Conservation (phyloP, 108 stramenopile genomes). For the Nannochloropsis gaditana region DNA sequence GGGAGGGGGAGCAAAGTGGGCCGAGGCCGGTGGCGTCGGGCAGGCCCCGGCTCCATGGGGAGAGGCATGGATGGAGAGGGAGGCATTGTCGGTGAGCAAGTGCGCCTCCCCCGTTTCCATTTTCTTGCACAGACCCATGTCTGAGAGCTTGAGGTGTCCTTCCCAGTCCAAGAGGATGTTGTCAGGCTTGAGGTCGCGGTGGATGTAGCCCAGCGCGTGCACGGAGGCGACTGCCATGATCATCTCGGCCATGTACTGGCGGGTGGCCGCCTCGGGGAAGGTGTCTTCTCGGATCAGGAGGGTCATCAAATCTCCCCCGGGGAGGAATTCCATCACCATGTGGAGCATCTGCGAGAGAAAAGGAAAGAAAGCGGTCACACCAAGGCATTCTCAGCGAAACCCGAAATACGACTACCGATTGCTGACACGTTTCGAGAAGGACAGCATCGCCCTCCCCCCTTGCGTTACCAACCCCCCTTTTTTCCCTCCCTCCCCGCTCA, state of each 20-base stretch:
- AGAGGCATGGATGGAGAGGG: neutral
- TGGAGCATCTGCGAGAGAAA: slow-evolving; percentile 30
- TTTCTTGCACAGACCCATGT: slow-evolving; percentile 97
- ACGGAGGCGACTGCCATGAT: slow-evolving; percentile 80
- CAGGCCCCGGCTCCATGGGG: neutral
- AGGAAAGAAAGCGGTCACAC: neutral
- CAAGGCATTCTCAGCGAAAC: neutral
- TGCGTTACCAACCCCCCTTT: neutral
- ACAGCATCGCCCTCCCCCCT: neutral
- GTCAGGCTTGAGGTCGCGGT: slow-evolving; percentile 98
- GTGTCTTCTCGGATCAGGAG: slow-evolving; percentile 69
- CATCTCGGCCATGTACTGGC: slow-evolving; percentile 96
- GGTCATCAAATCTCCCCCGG: slow-evolving; percentile 98
- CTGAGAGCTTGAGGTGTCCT: slow-evolving; percentile 97
- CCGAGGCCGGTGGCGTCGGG: neutral
- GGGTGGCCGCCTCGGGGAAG: slow-evolving; percentile 70
- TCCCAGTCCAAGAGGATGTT: slow-evolving; percentile 95
- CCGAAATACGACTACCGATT: neutral
- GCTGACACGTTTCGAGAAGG: neutral
- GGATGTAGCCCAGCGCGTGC: slow-evolving; percentile 77
- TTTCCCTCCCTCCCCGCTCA: slow-evolving; percentile 44
- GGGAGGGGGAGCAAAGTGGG: neutral
- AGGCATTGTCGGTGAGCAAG: neutral
- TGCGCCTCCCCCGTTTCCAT: slow-evolving; percentile 63
- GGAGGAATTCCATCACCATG: slow-evolving; percentile 92